These are phyloP conservation scores for Drechslera avenae DNA, from an alignment of 2,329 filamentous ascomycete species.

Conservation along the genomic window DNA sequence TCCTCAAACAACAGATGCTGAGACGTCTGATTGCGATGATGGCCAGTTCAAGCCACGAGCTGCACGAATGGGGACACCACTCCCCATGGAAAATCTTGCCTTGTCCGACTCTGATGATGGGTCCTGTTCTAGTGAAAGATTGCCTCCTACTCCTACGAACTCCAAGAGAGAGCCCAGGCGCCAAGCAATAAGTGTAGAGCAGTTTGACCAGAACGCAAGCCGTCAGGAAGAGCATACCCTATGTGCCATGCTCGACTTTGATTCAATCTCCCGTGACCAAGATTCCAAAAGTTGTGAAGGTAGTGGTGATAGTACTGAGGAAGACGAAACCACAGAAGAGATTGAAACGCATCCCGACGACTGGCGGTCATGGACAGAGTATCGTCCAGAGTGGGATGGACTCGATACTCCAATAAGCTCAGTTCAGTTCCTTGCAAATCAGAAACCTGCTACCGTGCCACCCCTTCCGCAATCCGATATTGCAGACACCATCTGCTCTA, in stretches of 20 bases:
- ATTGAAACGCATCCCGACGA: slow-evolving; percentile 44
- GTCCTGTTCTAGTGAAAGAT: not conserved
- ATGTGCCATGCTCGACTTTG: slow-evolving; percentile 50
- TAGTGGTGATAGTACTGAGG: slow-evolving; percentile 11
- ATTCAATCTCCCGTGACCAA: slow-evolving; percentile 16
- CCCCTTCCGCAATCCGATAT: not conserved
- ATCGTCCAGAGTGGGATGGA: slow-evolving; percentile 59
- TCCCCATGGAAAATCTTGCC: slow-evolving; percentile 25
- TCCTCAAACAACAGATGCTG: slow-evolving; percentile 38
- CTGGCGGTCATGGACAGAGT: slow-evolving; percentile 56
- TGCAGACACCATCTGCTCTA: too few relatives aligned
- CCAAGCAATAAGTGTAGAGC: slow-evolving; percentile 37
- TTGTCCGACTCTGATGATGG: slow-evolving; percentile 17
- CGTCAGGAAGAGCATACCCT: slow-evolving; percentile 54
- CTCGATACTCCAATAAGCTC: slow-evolving; percentile 20
- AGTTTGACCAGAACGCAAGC: slow-evolving; percentile 54
- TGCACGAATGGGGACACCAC: slow-evolving; percentile 34
- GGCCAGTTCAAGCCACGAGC: slow-evolving; percentile 27
- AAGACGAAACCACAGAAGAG: slow-evolving; percentile 30
- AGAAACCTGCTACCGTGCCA: slow-evolving; percentile 10
- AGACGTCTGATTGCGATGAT: slow-evolving; percentile 14
- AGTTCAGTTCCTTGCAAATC: slow-evolving; percentile 26
- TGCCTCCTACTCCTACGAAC: not conserved
- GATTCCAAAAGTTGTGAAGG: slow-evolving; percentile 33
- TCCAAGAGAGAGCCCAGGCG: not conserved